Evolutionary conservation across 148 eudicot species (phyloP), one percentile per base, ranked within the genome.

Genomic region (Gaultheria prostrata): DNA sequence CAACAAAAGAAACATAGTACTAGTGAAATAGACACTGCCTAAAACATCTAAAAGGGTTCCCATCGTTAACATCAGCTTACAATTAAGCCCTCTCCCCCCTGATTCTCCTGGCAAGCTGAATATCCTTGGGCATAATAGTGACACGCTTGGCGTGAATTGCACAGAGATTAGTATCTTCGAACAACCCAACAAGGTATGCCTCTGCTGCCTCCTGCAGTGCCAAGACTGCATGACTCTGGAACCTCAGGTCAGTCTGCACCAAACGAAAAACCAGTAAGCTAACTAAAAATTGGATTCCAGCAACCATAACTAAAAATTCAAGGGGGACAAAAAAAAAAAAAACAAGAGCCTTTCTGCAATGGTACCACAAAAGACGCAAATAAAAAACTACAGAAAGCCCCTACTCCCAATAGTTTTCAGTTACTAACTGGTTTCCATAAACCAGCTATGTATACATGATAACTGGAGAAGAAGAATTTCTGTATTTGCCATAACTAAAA

Each of bases 241-340:
- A 84, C 82, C 86, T 53, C 78, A 84, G 78, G 69, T 84, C 86
- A 51, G 86, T 84, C 86, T 84, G 82, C 82, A 84, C 24, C 82
- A 67, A 79, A 79, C 14, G 0, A 78, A 78, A 39, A 57, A 20
- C n/a, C 18, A 30, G 21, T 9, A 35, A 78, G 43, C 53, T 14
- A 53, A 3, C 20, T 51, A 51, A 4, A 30, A 14, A 51, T 10
- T 30, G 7, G 8, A 24, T 24, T 76, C 63, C 80, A 30, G 35
- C 78, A 13, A 51, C n/a, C 63, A 28, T 12, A n/a, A 51, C 13
- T 11, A 30, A 56, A 3, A 53, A 53, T n/a, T n/a, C n/a, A n/a
- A n/a, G n/a, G n/a, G n/a, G n/a, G n/a, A 53, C 56, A 53, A 53
- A 53, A 18, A 12, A 1, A 77, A 21, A 77, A 30, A 17, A n/a